Evolutionary conservation across 306 rosid species (phyloP).

Genomic region (Begonia fuchsioides): DNA sequence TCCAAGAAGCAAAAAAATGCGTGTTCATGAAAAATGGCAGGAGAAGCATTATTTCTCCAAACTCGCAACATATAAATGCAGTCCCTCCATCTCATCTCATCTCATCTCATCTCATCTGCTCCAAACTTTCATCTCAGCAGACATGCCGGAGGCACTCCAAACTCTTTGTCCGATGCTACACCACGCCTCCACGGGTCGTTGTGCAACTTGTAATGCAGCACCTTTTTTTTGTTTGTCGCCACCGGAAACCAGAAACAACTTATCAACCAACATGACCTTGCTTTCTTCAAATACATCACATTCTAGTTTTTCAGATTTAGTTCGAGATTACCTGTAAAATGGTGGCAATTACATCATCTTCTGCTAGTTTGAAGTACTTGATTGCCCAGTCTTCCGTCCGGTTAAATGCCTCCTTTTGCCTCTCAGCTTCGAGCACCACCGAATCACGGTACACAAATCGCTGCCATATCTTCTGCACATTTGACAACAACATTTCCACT

Average conservation of each 20-base stretch:
- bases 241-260: too few relatives aligned
- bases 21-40: too few relatives aligned
- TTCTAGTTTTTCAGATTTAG: not conserved
- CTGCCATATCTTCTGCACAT: conserved; percentile 71
- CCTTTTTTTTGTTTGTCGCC: conserved; percentile 21
- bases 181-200: conserved; percentile 73
- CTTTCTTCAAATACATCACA: too few relatives aligned
- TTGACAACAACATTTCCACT: conserved; percentile 49
- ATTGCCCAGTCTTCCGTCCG: conserved; percentile 55
- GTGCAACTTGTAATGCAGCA: conserved; percentile 78
- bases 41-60: too few relatives aligned
- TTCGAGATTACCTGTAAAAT: conserved; percentile 47
- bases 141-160: conserved; percentile 60
- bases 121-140: too few relatives aligned
- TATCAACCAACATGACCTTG: too few relatives aligned
- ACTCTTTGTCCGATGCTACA: conserved; percentile 27
- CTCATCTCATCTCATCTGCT: too few relatives aligned
- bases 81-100: conserved; percentile 7
- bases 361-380: conserved; percentile 32
- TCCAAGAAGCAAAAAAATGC: too few relatives aligned
- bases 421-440: conserved; percentile 77
- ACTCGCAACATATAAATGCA: too few relatives aligned
- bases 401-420: conserved; percentile 45
- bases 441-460: conserved; percentile 74
- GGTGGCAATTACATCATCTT: conserved; percentile 60